These are phyloP conservation scores for Apophysomyces ossiformis DNA, from an alignment of 371 early-diverging fungal species.

Conservation along the genomic window DNA sequence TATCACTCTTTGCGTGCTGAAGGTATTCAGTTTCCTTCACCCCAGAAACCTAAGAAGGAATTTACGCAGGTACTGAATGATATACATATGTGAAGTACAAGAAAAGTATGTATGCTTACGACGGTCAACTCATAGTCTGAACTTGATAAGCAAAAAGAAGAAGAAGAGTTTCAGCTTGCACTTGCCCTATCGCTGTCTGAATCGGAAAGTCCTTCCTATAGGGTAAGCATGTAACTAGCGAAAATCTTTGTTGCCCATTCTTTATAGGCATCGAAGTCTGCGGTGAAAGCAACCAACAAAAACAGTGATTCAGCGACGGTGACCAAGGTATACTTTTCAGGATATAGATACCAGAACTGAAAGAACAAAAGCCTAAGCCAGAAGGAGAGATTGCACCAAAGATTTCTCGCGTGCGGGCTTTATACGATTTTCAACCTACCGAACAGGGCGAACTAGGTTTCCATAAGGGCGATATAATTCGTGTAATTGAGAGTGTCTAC, in stretches of 20 bases:
- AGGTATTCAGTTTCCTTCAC: constrained; percentile 79
- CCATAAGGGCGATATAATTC: constrained; percentile 77
- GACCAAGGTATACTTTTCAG: constrained; percentile 15
- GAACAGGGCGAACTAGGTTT: constrained; percentile 87
- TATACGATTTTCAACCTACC: constrained; percentile 85
- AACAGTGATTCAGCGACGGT: constrained; percentile 8
- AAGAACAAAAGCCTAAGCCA: background rate
- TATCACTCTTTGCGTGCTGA: constrained; percentile 68
- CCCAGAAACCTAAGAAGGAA: constrained; percentile 81
- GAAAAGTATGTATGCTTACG: background rate
- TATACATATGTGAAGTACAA: too few relatives aligned
- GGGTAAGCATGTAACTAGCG: constrained; percentile 27
- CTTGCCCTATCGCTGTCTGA: constrained; percentile 88
- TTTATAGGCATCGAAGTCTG: constrained; percentile 17
- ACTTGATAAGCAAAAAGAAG: constrained; percentile 79
- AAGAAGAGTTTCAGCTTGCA: constrained; percentile 76
- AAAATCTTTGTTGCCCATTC: constrained; percentile 12
- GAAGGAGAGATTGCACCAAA: constrained; percentile 38
- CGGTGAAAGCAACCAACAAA: constrained; percentile 17
- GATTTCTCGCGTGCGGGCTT: constrained; percentile 76
- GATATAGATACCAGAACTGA: background rate
- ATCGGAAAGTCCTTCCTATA: constrained; percentile 58
- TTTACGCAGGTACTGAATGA: constrained; percentile 54
- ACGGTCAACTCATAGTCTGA: constrained; percentile 35
- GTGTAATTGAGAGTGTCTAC: constrained; percentile 83